A percentile compares a stretch with the other conserved stretches of the same genome.
phyloP scores from a whole-genome alignment of 1,284 basidiomycete genomes.

The Melampsora larici-populina region DNA sequence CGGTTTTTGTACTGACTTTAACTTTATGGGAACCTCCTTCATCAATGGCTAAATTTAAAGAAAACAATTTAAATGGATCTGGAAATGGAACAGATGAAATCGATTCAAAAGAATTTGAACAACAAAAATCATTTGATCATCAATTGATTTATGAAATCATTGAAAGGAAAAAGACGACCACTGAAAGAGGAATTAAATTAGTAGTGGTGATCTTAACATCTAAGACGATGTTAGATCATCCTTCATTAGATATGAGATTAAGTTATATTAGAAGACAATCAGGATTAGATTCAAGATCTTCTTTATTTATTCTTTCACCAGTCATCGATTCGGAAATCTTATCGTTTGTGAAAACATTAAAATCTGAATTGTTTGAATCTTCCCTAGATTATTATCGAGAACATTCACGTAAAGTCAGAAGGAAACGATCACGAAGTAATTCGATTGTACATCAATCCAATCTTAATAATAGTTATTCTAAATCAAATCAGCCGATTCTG shows the following conservation, averaged over 20 bases:
- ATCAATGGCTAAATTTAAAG: not conserved
- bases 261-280: constrained; percentile 81
- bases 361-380: constrained; percentile 79
- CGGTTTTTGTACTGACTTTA: constrained; percentile 85
- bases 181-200: constrained; percentile 84
- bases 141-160: constrained; percentile 74
- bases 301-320: constrained; percentile 88
- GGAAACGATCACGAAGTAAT: constrained; percentile 74
- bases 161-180: constrained; percentile 69
- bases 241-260: constrained; percentile 73
- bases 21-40: constrained; percentile 66
- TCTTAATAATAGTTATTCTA: constrained; percentile 56
- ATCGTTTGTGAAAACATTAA: constrained; percentile 79
- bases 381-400: constrained; percentile 87
- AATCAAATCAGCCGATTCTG: constrained; percentile 53
- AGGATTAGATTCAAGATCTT: constrained; percentile 81
- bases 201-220: constrained; percentile 91
- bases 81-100: not conserved
- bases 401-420: constrained; percentile 82
- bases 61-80: not conserved
- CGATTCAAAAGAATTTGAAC: constrained; percentile 52
- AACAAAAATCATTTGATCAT: constrained; percentile 69
- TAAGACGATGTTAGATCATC: constrained; percentile 78
- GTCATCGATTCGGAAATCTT: constrained; percentile 73
- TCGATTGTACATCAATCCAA: constrained; percentile 56